Conservation (phyloP, 1,284 basidiomycete species). For the Bondarzewia mesenterica region DNA sequence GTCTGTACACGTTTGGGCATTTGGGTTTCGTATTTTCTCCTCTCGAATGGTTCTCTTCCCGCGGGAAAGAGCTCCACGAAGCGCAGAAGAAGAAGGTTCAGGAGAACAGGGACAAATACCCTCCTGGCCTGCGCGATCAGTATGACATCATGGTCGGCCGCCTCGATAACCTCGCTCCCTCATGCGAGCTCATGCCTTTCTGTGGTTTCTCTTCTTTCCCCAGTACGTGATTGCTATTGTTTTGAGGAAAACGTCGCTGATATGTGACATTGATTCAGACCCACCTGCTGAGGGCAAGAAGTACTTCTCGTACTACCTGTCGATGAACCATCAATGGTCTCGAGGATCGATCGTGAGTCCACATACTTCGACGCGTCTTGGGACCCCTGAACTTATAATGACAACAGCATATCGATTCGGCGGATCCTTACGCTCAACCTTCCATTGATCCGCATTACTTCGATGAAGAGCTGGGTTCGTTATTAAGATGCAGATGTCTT, state of each 20-base stretch:
- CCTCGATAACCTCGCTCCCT: slow-evolving; percentile 17
- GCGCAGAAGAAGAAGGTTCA: slow-evolving; percentile 14
- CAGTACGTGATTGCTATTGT: slow-evolving; percentile 13
- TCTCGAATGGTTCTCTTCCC: slow-evolving; percentile 15
- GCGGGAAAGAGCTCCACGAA: slow-evolving; percentile 19
- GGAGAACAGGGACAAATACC: slow-evolving; percentile 14
- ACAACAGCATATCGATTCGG: slow-evolving; percentile 31
- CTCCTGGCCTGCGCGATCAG: slow-evolving; percentile 23
- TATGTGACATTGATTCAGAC: slow-evolving; percentile 13
- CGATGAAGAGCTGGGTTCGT: slow-evolving; percentile 35
- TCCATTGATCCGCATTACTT: slow-evolving; percentile 42
- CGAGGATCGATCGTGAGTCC: slow-evolving; percentile 32
- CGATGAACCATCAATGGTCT: slow-evolving; percentile 27
- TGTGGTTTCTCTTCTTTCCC: slow-evolving; percentile 17
- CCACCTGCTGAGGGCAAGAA: slow-evolving; percentile 22
- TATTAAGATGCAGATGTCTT: no score
- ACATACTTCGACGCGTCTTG: no score
- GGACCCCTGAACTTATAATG: no score
- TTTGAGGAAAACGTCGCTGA: neutral
- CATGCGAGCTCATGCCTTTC: slow-evolving; percentile 22
- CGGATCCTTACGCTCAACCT: slow-evolving; percentile 31
- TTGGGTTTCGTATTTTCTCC: slow-evolving; percentile 20
- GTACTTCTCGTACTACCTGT: slow-evolving; percentile 24
- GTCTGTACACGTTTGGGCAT: slow-evolving; percentile 21
- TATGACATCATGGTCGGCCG: slow-evolving; percentile 27